These are phyloP conservation scores for Stagonosporopsis rhizophila DNA, from an alignment of 2,329 filamentous ascomycete species.

Conservation along the genomic window DNA sequence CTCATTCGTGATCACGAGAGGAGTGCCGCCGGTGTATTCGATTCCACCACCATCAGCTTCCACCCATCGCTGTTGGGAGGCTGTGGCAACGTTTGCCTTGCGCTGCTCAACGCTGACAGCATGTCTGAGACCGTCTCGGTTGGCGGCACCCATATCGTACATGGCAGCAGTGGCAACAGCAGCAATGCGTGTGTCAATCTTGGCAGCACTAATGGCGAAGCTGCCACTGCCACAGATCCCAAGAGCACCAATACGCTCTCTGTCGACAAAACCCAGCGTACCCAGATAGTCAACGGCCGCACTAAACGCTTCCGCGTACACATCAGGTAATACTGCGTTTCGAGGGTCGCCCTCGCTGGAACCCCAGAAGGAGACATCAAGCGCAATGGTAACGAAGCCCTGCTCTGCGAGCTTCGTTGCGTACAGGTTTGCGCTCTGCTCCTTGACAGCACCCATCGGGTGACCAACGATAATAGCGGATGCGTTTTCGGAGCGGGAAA, in stretches of 20 bases:
- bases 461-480: constrained; percentile 39
- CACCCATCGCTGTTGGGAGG: background rate
- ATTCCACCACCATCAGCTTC: background rate
- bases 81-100: background rate
- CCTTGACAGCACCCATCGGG: constrained; percentile 42
- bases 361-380: constrained; percentile 37
- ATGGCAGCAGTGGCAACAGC: background rate
- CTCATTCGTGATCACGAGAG: constrained; percentile 25
- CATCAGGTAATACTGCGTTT: constrained; percentile 34
- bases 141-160: background rate
- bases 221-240: too few relatives aligned
- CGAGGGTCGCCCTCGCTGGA: constrained; percentile 36
- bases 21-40: background rate
- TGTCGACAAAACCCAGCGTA: too few relatives aligned
- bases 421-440: constrained; percentile 43
- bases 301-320: constrained; percentile 41
- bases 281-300: too few relatives aligned
- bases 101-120: background rate
- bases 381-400: constrained; percentile 35
- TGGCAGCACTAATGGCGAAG: too few relatives aligned
- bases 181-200: background rate
- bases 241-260: too few relatives aligned
- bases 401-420: constrained; percentile 39
- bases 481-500: constrained; percentile 10
- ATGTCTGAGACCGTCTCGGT: background rate